A percentile compares a stretch with the other conserved stretches of the same genome.
Conservation (phyloP, 208 protist genomes). For the Leishmania turanica region DNA sequence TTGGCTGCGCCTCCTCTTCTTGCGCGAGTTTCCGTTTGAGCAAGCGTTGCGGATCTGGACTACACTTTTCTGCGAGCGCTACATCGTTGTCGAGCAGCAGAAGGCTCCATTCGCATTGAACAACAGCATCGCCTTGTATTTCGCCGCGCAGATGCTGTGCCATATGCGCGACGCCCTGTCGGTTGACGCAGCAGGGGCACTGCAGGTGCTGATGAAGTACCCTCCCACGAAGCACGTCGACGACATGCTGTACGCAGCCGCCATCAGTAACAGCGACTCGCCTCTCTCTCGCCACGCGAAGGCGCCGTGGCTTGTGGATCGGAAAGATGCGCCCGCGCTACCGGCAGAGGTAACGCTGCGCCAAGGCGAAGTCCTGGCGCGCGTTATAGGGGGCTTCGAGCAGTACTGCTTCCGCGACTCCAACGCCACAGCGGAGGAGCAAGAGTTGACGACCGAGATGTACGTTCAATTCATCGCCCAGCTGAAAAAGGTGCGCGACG, state of each 20-base stretch:
- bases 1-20: conserved; percentile 89
- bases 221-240: conserved; percentile 62
- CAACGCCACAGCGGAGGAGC: conserved; percentile 14
- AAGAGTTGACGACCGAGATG: conserved; percentile 24
- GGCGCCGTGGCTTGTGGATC: conserved; percentile 11
- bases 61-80: conserved; percentile 71
- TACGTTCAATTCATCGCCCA: conserved; percentile 68
- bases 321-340: conserved; percentile 2
- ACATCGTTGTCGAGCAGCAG: conserved; percentile 11
- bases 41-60: conserved; percentile 79
- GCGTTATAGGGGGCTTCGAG: conserved; percentile 44
- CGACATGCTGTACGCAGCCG: conserved; percentile 20
- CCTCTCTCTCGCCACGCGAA: conserved; percentile 8
- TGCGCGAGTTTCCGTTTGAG: conserved; percentile 82
- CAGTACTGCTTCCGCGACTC: conserved; percentile 39
- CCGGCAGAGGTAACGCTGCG: conserved; percentile 33
- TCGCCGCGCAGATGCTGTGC: conserved; percentile 68
- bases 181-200: conserved; percentile 35
- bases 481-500: conserved; percentile 80
- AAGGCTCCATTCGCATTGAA: conserved; percentile 30
- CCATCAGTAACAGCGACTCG: conserved; percentile 17
- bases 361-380: conserved; percentile 38
- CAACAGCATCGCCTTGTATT: conserved; percentile 50
- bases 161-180: conserved; percentile 47
- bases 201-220: conserved; percentile 85